Base-by-base conservation (phyloP, 805 yeast genomes). In the Candida takata region DNA sequence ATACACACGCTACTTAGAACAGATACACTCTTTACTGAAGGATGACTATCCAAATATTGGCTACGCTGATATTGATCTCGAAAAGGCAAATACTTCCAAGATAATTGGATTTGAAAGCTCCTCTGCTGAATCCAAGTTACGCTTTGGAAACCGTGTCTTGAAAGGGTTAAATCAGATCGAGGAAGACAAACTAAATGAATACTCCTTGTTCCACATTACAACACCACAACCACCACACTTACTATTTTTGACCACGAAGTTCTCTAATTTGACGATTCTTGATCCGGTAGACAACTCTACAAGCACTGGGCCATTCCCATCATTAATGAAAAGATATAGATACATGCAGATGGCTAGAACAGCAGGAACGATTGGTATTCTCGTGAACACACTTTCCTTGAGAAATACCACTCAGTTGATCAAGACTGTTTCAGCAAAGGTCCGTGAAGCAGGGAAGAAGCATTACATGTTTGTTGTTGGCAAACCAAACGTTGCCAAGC, bases 381-480 rank as follows among this genome's bases (percentile, higher is more conserved):
- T 92, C 24, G 88, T 92, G 27, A 94, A 92, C 54, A 90, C 97
- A 0, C 63, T 92, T 21, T 90, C 97, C 0, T 60, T 92, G 26
- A 62, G 77, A 26, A 82, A 84, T 51, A 84, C 95, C 6, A 73
- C 76, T 35, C 66, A 57, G n/a, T 61, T 90, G 24, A 66, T 90
- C 35, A 74, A 77, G 36, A 65, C 66, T 24, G 72, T 87, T 7
- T 71, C 75, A 12, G 55, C 63, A 18, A 70, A 81, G 58, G 74
- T 92, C 39, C 71, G 68, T 34, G 67, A 64, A 4, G 87, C 90
- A 0, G 96, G 84, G 2, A 92, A 92, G 60, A 92, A 92, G 53
- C 90, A 84, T 46, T 92, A 92, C 54, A 72, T 86, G 54, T 87
- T 92, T 62, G 97, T 88, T 4, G 97, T 92, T 4, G 98, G 98